Evolutionary conservation across 2,329 filamentous ascomycete species (phyloP).

Genomic region (Microdochium bolleyi): DNA sequence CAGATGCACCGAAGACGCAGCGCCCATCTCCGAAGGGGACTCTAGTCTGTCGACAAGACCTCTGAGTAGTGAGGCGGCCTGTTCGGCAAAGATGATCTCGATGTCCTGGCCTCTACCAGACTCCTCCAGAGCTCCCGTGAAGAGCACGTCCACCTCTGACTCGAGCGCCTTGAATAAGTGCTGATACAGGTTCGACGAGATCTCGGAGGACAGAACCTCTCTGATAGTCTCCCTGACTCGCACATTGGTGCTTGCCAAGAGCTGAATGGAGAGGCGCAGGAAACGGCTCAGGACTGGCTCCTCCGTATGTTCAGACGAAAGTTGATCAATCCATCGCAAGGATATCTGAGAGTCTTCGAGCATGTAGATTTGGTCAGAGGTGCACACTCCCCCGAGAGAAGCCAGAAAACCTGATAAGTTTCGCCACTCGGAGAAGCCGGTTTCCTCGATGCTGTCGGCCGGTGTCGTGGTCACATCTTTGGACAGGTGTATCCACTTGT

Average conservation of each 20-base stretch:
- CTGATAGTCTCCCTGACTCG: constrained; percentile 59
- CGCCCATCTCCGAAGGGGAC: constrained; percentile 52
- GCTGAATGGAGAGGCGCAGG: constrained; percentile 54
- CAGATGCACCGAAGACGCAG: constrained; percentile 55
- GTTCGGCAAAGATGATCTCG: constrained; percentile 59
- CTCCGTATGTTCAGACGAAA: constrained; percentile 50
- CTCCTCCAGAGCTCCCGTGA: constrained; percentile 45
- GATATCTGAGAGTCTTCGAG: constrained; percentile 46
- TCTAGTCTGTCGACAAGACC: constrained; percentile 57
- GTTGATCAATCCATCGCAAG: constrained; percentile 56
- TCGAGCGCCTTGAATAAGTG: constrained; percentile 59
- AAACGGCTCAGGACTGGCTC: constrained; percentile 53
- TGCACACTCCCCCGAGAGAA: constrained; percentile 58
- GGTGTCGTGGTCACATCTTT: constrained; percentile 51
- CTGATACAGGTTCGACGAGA: constrained; percentile 53
- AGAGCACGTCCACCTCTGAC: constrained; percentile 54
- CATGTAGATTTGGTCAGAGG: constrained; percentile 46
- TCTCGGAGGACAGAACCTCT: constrained; percentile 58
- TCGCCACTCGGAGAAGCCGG: constrained; percentile 54
- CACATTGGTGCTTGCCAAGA: constrained; percentile 56
- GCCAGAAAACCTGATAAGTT: constrained; percentile 63
- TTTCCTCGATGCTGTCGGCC: constrained; percentile 45
- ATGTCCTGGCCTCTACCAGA: constrained; percentile 46
- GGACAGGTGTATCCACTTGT: constrained; percentile 56
- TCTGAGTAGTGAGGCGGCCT: constrained; percentile 55